Percentiles rank a stretch among this genome's conserved stretches.
Evolutionary conservation across 202 grass and related monocot species (phyloP).

Genomic region (Hordeum pubiflorum): DNA sequence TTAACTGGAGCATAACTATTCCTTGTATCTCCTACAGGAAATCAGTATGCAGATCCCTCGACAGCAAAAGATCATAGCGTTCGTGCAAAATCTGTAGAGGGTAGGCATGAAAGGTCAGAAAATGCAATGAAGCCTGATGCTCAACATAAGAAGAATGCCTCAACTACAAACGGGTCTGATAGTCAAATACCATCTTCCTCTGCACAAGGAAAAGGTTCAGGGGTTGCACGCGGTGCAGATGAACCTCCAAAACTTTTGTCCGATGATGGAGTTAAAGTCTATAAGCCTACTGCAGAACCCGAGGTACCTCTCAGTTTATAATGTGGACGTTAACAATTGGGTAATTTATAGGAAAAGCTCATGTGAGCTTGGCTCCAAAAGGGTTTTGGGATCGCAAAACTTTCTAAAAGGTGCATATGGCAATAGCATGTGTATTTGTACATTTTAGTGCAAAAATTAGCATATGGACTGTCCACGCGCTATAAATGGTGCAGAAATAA

Average conservation of each 20-base stretch:
- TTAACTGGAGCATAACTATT: constrained; percentile 22
- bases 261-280: constrained; percentile 63
- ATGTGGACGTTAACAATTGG: background rate
- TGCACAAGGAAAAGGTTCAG: constrained; percentile 49
- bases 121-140: constrained; percentile 46
- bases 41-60: constrained; percentile 45
- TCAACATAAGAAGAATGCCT: constrained; percentile 48
- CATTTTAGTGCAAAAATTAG: background rate
- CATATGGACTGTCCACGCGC: background rate
- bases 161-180: constrained; percentile 56
- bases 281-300: constrained; percentile 55
- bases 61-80: constrained; percentile 47
- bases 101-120: constrained; percentile 68
- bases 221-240: constrained; percentile 38
- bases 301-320: constrained; percentile 52
- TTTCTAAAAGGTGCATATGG: background rate
- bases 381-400: background rate
- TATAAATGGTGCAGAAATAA: background rate
- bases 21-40: constrained; percentile 41
- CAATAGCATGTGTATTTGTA: background rate
- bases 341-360: background rate
- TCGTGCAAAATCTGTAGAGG: constrained; percentile 63
- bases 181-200: constrained; percentile 35
- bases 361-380: background rate
- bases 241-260: constrained; percentile 52